These are phyloP conservation scores for Sphagnum contortum DNA, from an alignment of 225 moss, liverwort and hornwort genomes.

Conservation along the genomic window DNA sequence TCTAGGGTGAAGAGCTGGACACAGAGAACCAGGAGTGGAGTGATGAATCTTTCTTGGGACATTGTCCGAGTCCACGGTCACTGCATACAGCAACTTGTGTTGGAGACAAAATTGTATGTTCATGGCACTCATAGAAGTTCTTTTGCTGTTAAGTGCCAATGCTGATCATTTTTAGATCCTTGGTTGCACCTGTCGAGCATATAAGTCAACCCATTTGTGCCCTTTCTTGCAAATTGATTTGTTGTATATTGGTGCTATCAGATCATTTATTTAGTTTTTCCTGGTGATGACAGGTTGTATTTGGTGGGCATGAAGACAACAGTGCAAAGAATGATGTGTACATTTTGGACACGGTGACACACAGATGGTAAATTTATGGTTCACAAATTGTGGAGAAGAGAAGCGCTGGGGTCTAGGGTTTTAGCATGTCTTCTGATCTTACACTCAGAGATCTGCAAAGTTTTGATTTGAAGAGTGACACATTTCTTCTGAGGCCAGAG, in stretches of 20 bases:
- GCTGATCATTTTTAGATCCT: not conserved
- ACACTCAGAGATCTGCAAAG: too few species aligned
- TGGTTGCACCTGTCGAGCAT: not conserved
- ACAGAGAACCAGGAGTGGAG: conserved; percentile 26
- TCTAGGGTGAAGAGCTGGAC: conserved; percentile 36
- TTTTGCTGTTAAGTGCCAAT: not conserved
- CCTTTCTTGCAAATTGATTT: not conserved
- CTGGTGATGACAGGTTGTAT: conserved; percentile 24
- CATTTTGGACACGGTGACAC: conserved; percentile 25
- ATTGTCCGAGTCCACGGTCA: conserved; percentile 25
- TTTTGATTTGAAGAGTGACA: too few species aligned
- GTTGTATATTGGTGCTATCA: not conserved
- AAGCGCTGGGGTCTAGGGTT: not conserved
- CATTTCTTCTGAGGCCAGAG: too few species aligned
- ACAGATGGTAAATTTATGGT: conserved; percentile 22
- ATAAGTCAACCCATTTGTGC: not conserved
- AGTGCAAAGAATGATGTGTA: conserved; percentile 33
- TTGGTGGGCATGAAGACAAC: conserved; percentile 34
- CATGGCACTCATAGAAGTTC: conserved; percentile 4
- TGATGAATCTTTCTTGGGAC: conserved; percentile 20
- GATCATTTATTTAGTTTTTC: not conserved
- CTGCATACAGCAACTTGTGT: conserved; percentile 40
- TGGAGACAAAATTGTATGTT: conserved; percentile 37
- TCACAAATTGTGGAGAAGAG: not conserved
- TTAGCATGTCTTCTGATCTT: not conserved